Evolutionary conservation across 495 filamentous ascomycete species (phyloP).

Genomic region (Daldinia grandis): DNA sequence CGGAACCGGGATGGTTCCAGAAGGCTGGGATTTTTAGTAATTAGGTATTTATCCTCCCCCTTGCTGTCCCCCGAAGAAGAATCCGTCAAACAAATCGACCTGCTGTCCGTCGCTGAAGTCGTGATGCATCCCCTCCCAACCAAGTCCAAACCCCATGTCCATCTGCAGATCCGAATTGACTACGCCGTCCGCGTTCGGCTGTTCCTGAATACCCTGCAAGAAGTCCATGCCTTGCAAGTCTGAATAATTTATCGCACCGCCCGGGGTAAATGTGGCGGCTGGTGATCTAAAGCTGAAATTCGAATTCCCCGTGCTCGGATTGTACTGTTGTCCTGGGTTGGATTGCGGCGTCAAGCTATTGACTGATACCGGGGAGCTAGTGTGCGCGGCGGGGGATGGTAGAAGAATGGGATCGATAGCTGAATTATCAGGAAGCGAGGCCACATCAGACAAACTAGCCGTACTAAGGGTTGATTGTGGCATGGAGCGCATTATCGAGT

Average conservation of each 20-base stretch:
- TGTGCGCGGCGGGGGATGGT: slow-evolving; percentile 49
- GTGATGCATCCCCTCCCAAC: slow-evolving; percentile 74
- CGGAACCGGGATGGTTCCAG: background rate
- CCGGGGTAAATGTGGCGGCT: slow-evolving; percentile 33
- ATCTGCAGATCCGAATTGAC: slow-evolving; percentile 53
- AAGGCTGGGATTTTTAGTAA: background rate
- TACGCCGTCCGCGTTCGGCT: slow-evolving; percentile 43
- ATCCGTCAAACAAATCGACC: slow-evolving; percentile 88
- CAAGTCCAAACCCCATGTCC: slow-evolving; percentile 79
- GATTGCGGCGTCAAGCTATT: slow-evolving; percentile 42
- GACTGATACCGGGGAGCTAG: slow-evolving; percentile 42
- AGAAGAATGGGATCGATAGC: slow-evolving; percentile 58
- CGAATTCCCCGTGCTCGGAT: slow-evolving; percentile 34
- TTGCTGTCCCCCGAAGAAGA: slow-evolving; percentile 79
- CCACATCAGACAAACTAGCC: slow-evolving; percentile 43
- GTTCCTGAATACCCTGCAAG: slow-evolving; percentile 51
- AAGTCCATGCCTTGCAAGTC: slow-evolving; percentile 60
- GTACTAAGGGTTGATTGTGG: slow-evolving; percentile 48
- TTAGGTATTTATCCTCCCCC: slow-evolving; percentile 41
- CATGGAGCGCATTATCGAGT: slow-evolving; percentile 49
- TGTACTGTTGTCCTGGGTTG: slow-evolving; percentile 34
- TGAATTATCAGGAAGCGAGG: slow-evolving; percentile 50
- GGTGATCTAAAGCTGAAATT: slow-evolving; percentile 43
- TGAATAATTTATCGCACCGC: slow-evolving; percentile 44
- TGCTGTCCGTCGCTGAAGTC: slow-evolving; percentile 82